phyloP scores from a whole-genome alignment of 2,329 filamentous ascomycete genomes.

The Chaetothyriales sp. region DNA sequence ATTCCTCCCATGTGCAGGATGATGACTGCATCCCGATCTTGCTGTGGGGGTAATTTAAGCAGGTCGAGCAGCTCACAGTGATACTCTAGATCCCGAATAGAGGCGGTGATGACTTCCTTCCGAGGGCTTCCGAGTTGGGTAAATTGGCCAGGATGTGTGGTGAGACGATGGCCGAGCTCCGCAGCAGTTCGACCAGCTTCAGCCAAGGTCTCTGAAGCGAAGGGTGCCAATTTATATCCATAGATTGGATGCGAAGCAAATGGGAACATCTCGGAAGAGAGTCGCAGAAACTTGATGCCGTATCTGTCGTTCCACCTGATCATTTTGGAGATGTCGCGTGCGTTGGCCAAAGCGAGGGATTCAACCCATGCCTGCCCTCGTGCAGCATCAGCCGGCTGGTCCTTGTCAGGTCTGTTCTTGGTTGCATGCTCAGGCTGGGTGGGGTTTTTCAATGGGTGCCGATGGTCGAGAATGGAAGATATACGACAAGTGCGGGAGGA shows the following conservation, averaged over 20 bases:
- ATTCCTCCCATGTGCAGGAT: slow-evolving; percentile 86
- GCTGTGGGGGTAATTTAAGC: slow-evolving; percentile 62
- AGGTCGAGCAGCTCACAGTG: slow-evolving; percentile 67
- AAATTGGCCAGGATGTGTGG: slow-evolving; percentile 84
- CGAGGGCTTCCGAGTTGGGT: slow-evolving; percentile 82
- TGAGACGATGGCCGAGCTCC: slow-evolving; percentile 69
- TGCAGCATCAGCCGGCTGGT: slow-evolving; percentile 50
- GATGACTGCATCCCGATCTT: slow-evolving; percentile 79
- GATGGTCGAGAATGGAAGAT: slow-evolving; percentile 75
- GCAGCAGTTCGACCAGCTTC: slow-evolving; percentile 65
- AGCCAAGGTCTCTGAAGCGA: slow-evolving; percentile 63
- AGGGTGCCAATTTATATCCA: slow-evolving; percentile 71
- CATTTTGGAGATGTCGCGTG: slow-evolving; percentile 71
- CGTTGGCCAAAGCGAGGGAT: slow-evolving; percentile 65
- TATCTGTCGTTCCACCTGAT: slow-evolving; percentile 84
- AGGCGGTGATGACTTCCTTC: slow-evolving; percentile 58
- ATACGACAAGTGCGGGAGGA: slow-evolving; percentile 85
- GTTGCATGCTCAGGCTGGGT: slow-evolving; percentile 63
- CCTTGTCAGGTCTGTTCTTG: slow-evolving; percentile 74
- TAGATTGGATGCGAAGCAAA: slow-evolving; percentile 82
- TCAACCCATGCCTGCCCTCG: slow-evolving; percentile 63
- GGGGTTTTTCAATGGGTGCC: slow-evolving; percentile 65
- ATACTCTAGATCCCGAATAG: slow-evolving; percentile 72
- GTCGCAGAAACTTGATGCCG: slow-evolving; percentile 78
- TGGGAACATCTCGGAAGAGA: slow-evolving; percentile 94